Evolutionary conservation across 106 monocot species (phyloP).

Genomic region (Posidonia australis): DNA sequence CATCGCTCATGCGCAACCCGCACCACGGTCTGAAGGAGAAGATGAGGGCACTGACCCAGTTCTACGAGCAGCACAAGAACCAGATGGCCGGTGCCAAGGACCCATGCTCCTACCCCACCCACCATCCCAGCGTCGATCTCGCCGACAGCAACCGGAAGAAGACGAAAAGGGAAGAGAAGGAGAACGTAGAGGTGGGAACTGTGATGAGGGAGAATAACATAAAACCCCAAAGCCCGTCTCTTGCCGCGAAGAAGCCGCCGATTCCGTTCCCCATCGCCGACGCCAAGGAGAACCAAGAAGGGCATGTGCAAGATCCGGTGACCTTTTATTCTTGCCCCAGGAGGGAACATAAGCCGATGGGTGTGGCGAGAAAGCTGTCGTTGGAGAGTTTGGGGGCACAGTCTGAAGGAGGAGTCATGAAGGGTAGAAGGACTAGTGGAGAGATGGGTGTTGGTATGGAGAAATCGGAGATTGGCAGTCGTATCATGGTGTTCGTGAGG

Average conservation of each 20-base stretch:
- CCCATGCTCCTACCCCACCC: conserved; percentile 6
- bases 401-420: conserved; percentile 18
- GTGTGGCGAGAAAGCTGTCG: conserved; percentile 33
- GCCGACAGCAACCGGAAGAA: conserved; percentile 20
- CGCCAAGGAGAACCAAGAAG: conserved; percentile 49
- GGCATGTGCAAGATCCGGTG: not conserved
- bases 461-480: conserved; percentile 22
- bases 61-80: conserved; percentile 79
- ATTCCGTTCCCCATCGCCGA: conserved; percentile 13
- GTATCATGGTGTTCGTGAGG: conserved; percentile 81
- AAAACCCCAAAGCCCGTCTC: conserved; percentile 3
- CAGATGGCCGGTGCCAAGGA: conserved; percentile 20
- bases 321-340: conserved; percentile 34
- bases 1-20: conserved; percentile 33
- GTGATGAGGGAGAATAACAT: conserved; percentile 29
- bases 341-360: conserved; percentile 11
- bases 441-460: conserved; percentile 3
- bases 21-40: conserved; percentile 89
- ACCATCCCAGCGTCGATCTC: conserved; percentile 45
- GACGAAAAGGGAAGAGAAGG: not conserved
- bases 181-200: not conserved
- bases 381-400: conserved; percentile 19
- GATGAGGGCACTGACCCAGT: conserved; percentile 71
- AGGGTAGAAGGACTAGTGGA: conserved; percentile 12
- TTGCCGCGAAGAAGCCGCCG: conserved; percentile 13